phyloP scores from a whole-genome alignment of 768 basidiomycete species.

The Trametes punicea region DNA sequence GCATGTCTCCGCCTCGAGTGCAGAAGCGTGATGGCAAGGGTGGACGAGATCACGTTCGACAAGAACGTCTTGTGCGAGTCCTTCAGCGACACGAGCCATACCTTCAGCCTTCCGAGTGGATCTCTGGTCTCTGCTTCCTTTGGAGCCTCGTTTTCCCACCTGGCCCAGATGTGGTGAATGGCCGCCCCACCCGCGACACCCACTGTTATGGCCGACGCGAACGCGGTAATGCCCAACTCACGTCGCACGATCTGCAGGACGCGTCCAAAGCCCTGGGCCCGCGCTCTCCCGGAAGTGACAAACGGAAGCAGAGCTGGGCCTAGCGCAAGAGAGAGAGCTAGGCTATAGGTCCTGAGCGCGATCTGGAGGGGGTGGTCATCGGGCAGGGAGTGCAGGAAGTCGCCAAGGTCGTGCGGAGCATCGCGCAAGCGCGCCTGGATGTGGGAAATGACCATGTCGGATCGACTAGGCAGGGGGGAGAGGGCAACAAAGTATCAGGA shows the following conservation, averaged over 20 bases:
- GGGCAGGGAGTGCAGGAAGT: constrained; percentile 24
- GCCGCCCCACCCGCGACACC: constrained; percentile 63
- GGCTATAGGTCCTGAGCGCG: constrained; percentile 62
- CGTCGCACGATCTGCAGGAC: constrained; percentile 44
- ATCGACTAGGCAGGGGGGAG: background rate
- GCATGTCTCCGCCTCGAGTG: constrained; percentile 42
- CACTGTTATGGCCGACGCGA: constrained; percentile 65
- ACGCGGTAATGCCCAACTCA: constrained; percentile 60
- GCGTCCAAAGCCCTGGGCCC: constrained; percentile 21
- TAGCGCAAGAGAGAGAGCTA: constrained; percentile 63
- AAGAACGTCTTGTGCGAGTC: constrained; percentile 53
- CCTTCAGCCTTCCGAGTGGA: background rate
- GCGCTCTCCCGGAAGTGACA: constrained; percentile 33
- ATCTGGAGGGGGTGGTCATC: constrained; percentile 52
- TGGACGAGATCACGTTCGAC: constrained; percentile 53
- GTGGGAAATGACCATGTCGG: background rate
- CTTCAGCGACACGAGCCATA: constrained; percentile 31
- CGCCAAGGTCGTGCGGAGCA: constrained; percentile 16
- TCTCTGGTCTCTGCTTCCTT: background rate
- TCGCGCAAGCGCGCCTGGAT: background rate
- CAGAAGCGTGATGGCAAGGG: constrained; percentile 53
- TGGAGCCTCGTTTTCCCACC: background rate
- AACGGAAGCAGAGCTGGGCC: constrained; percentile 62
- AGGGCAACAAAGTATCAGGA: background rate
- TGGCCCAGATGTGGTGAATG: constrained; percentile 45